Conservation (phyloP, 768 basidiomycete species). For the Tremella yokohamensis region DNA sequence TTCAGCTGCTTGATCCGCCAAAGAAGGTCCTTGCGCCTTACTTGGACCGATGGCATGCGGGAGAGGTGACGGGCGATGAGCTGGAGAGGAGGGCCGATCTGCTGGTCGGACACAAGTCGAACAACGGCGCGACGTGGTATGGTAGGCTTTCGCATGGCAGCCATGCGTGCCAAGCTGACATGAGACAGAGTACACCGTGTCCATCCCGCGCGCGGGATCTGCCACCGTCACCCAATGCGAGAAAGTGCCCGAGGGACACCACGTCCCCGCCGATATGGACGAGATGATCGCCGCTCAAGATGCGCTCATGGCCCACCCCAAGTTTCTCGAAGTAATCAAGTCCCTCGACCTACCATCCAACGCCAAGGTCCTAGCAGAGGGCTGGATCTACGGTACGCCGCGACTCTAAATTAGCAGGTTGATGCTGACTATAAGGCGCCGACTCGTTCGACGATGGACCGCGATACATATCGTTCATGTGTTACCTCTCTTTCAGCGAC, state of each 20-base stretch:
- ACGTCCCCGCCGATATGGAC: slow-evolving; percentile 17
- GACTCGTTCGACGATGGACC: slow-evolving; percentile 5
- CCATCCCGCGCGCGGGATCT: not conserved
- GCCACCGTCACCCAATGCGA: too few species aligned
- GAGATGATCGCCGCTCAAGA: slow-evolving; percentile 24
- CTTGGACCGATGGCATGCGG: not conserved
- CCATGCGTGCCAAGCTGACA: not conserved
- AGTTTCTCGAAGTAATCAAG: slow-evolving; percentile 16
- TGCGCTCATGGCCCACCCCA: slow-evolving; percentile 14
- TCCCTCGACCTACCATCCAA: slow-evolving; percentile 13
- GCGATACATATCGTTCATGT: slow-evolving; percentile 13
- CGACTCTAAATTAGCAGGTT: too few species aligned
- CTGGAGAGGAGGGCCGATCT: too few species aligned
- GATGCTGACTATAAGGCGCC: slow-evolving; percentile 1
- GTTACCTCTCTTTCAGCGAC: slow-evolving; percentile 9
- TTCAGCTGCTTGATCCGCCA: slow-evolving; percentile 5
- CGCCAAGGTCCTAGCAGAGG: slow-evolving; percentile 21
- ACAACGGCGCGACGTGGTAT: too few species aligned
- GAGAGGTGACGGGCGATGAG: too few species aligned
- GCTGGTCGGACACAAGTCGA: too few species aligned
- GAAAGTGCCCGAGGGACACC: not conserved
- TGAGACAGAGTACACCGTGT: not conserved
- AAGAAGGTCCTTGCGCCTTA: slow-evolving; percentile 1
- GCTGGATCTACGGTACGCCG: slow-evolving; percentile 16
- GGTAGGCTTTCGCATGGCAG: not conserved